Evolutionary conservation across 177 flowering plant genomes (phyloP).

Genomic region (Tripterygium wilfordii): DNA sequence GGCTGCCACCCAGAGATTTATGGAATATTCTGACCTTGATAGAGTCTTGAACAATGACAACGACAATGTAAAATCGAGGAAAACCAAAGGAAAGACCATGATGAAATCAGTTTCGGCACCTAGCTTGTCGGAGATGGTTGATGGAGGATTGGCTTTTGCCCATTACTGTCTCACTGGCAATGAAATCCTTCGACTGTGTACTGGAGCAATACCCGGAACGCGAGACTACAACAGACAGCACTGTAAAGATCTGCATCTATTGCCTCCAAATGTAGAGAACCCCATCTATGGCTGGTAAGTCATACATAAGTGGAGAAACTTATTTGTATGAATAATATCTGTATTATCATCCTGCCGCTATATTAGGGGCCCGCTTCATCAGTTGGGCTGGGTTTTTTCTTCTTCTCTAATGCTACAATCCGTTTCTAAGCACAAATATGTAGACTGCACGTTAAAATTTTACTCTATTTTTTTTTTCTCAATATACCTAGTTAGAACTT

Average conservation of each 20-base stretch:
- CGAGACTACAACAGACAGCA: constrained; percentile 78
- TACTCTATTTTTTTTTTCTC: too few species aligned
- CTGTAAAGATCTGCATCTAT: constrained; percentile 70
- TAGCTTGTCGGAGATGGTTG: constrained; percentile 50
- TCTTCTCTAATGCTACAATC: too few species aligned
- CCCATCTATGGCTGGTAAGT: constrained; percentile 92
- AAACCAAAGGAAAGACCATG: constrained; percentile 13
- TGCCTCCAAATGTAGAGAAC: constrained; percentile 84
- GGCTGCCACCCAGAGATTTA: constrained; percentile 92
- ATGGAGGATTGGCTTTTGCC: constrained; percentile 83
- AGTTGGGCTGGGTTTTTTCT: too few species aligned
- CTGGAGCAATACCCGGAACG: constrained; percentile 86
- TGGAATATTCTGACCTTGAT: constrained; percentile 80
- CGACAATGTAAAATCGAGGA: constrained; percentile 7
- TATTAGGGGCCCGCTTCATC: background rate
- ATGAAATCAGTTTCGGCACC: constrained; percentile 63
- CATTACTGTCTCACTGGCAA: constrained; percentile 87
- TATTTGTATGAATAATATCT: background rate
- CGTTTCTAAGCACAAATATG: too few species aligned
- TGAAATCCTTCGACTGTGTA: constrained; percentile 70
- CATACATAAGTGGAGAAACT: background rate
- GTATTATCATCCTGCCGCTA: background rate
- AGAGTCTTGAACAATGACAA: constrained; percentile 34
- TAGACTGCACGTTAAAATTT: too few species aligned
- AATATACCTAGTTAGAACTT: too few species aligned